phyloP scores from a whole-genome alignment of 352 stramenopile species.

The Detonula confervacea region DNA sequence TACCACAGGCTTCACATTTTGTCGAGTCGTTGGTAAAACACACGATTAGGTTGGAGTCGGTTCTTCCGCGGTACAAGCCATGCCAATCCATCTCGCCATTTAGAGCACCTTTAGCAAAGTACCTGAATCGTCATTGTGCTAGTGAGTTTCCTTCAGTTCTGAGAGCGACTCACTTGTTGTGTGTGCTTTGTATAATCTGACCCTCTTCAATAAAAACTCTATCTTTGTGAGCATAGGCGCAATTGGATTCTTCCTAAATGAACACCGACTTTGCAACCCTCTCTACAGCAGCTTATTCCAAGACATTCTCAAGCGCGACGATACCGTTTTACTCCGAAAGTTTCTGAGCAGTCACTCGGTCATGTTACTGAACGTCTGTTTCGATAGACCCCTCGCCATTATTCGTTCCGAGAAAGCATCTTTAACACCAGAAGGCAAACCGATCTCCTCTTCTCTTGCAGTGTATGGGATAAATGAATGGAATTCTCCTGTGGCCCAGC shows the following conservation, averaged over 20 bases:
- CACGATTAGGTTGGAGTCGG: conserved; percentile 93
- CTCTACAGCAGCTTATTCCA: conserved; percentile 94
- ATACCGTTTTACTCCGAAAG: conserved; percentile 88
- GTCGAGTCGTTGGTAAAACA: conserved; percentile 94
- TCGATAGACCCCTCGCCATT: conserved; percentile 85
- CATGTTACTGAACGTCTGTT: conserved; percentile 92
- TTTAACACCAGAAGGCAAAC: conserved; percentile 30
- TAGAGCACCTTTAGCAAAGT: conserved; percentile 90
- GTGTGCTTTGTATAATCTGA: too few relatives aligned
- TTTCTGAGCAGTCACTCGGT: conserved; percentile 90
- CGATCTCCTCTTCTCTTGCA: conserved; percentile 33
- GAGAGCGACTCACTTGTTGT: neutral
- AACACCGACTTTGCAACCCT: conserved; percentile 76
- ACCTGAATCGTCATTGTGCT: conserved; percentile 84
- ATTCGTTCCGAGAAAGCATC: conserved; percentile 81
- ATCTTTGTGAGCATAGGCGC: conserved; percentile 24
- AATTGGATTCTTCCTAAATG: conserved; percentile 73
- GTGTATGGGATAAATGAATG: conserved; percentile 76
- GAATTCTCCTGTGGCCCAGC: conserved; percentile 56
- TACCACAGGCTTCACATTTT: conserved; percentile 94
- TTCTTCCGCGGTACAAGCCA: conserved; percentile 91
- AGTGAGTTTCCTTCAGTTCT: conserved; percentile 84
- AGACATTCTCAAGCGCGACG: conserved; percentile 91
- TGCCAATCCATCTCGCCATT: conserved; percentile 92
- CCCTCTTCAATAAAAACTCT: conserved; percentile 11